Conservation (phyloP, 2,329 filamentous ascomycete species). For the Aureobasidium namibiae region DNA sequence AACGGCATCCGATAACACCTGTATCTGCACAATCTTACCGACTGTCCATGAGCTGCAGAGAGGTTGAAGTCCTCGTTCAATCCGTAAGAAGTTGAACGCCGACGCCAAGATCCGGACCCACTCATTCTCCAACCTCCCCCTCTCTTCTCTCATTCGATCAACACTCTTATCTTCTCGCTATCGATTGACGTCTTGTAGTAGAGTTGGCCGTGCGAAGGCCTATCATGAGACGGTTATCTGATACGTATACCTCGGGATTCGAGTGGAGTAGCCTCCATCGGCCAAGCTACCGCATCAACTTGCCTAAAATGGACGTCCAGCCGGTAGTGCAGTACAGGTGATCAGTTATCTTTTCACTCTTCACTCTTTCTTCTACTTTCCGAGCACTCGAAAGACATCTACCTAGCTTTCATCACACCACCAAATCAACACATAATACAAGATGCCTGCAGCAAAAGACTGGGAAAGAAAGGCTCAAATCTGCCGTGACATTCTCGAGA, state of each 20-base stretch:
- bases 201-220: not conserved
- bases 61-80: no score
- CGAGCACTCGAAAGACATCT: not conserved
- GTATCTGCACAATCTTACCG: not conserved
- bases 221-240: not conserved
- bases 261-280: not conserved
- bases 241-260: not conserved
- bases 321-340: not conserved
- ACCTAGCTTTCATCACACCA: not conserved
- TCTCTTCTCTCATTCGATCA: not conserved
- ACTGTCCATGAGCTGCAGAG: no score
- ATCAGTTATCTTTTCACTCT: not conserved
- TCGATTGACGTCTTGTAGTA: not conserved
- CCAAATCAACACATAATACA: not conserved
- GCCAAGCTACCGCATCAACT: not conserved
- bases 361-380: not conserved
- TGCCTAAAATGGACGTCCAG: not conserved
- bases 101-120: not conserved
- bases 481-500: constrained; percentile 16
- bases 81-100: not conserved
- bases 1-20: not conserved
- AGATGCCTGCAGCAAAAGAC: constrained; percentile 12
- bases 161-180: not conserved
- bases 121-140: not conserved
- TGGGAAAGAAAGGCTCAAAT: constrained; percentile 10